Percentiles rank a stretch among this genome's conserved stretches.
Evolutionary conservation across 768 basidiomycete genomes (phyloP).

Genomic region (Mrakia hoshinonis): DNA sequence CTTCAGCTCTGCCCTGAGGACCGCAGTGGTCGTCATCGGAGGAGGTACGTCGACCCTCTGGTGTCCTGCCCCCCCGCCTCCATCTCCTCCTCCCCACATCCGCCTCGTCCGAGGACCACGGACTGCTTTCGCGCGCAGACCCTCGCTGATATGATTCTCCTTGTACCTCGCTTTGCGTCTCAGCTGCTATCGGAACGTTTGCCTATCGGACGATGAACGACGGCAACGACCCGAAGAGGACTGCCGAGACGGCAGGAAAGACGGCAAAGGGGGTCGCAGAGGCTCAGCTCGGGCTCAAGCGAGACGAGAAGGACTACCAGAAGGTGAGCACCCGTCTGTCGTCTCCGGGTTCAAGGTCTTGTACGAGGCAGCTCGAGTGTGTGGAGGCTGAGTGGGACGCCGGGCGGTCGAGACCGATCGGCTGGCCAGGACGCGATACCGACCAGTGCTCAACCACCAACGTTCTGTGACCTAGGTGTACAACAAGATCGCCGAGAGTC

Average conservation of each 20-base stretch:
- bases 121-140: no score
- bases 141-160: no score
- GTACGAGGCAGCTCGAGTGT: background rate
- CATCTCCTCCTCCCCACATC: no score
- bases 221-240: background rate
- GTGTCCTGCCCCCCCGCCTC: no score
- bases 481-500: slow-evolving; percentile 67
- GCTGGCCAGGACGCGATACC: background rate
- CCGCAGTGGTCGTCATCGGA: no score
- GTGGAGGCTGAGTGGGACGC: background rate
- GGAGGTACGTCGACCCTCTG: no score
- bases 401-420: background rate
- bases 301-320: slow-evolving; percentile 58
- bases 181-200: no score
- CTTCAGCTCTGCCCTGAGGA: no score
- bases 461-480: slow-evolving; percentile 55
- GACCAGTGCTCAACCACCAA: background rate
- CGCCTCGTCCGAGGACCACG: no score
- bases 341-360: no score
- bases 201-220: background rate
- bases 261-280: slow-evolving; percentile 56
- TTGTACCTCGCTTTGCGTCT: no score
- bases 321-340: slow-evolving; percentile 89
- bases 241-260: slow-evolving; percentile 57
- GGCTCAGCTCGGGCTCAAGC: slow-evolving; percentile 49